Base-by-base conservation (phyloP, 2,329 filamentous ascomycete genomes). In the Beauveria scarabaeidicola region DNA sequence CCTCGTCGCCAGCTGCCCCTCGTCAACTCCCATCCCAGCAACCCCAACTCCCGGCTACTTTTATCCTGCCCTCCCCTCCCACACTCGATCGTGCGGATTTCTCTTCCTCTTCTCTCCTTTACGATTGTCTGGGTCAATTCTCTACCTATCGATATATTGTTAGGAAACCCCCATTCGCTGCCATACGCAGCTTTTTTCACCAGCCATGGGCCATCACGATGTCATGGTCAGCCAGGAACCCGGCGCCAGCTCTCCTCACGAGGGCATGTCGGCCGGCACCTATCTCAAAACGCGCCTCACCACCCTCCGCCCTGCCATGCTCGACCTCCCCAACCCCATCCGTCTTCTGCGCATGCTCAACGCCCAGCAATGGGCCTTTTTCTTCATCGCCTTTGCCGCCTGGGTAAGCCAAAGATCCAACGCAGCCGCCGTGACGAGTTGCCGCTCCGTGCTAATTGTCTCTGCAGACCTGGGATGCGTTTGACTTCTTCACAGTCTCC, bases 401-500 rank as follows among this genome's bases (percentile, higher is more conserved):
- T 84, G 81, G 81, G 80, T 82, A 69, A 55, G 76, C 19, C 36
- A 29, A 5, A 13, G 32, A 36, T 1, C 5, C 11, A 36, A 13
- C 32, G 5, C 11, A 36, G 32, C 11, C 5, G 32, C 32, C 32
- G 5, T 36, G 32, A 36, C 5, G 32, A 36, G 32, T 36, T 36
- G 32, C 11, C 9, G 32, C 11, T 5, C 32, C 32, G 11, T 36
- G 32, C 32, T 36, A 6, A 36, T 36, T 13, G 32, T 13, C 32
- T 36, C 32, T 56, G 41, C 61, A 83, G 81, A 80, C 79, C 1
- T 84, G 81, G 82, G 83, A 86, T 66, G 77, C 84, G 3, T 87
- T 86, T 64, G 85, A 88, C 69, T 87, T 86, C 73, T 85, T 86
- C 69, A 85, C 82, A 50, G 83, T 87, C 27, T 83, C 81, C 1